Conservation (phyloP, 768 basidiomycete species). For the Hygrocybe punicea region DNA sequence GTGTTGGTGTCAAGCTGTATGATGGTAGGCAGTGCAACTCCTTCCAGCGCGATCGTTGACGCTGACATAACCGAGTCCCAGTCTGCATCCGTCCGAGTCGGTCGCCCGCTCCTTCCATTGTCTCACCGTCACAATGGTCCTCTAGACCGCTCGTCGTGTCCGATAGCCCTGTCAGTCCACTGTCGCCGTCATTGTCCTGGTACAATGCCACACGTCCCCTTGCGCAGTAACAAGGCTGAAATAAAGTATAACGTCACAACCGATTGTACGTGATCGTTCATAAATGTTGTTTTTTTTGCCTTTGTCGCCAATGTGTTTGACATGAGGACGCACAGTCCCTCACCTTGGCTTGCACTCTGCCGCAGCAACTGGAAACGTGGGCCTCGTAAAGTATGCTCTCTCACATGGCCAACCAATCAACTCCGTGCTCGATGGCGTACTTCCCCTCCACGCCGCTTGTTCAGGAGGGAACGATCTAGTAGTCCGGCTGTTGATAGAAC, state of each 20-base stretch:
- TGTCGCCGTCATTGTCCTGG: too few species aligned
- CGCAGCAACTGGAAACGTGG: slow-evolving; percentile 82
- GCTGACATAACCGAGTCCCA: too few species aligned
- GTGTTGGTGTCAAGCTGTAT: too few species aligned
- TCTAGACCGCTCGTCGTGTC: background rate
- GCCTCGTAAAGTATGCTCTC: slow-evolving; percentile 89
- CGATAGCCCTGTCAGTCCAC: background rate
- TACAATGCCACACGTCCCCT: slow-evolving; percentile 48
- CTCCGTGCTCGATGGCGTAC: slow-evolving; percentile 90
- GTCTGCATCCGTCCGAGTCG: too few species aligned
- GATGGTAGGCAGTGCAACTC: too few species aligned
- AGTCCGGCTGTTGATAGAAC: slow-evolving; percentile 83
- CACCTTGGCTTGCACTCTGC: slow-evolving; percentile 75
- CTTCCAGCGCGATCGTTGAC: too few species aligned
- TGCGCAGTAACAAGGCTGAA: slow-evolving; percentile 50
- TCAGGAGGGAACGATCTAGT: slow-evolving; percentile 87
- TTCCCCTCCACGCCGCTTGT: slow-evolving; percentile 94
- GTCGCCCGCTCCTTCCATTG: too few species aligned
- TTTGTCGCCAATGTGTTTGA: slow-evolving; percentile 11
- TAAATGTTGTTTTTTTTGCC: too few species aligned
- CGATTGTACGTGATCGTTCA: slow-evolving; percentile 42
- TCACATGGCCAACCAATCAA: slow-evolving; percentile 95
- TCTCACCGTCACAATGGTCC: background rate
- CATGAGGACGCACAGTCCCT: slow-evolving; percentile 47
- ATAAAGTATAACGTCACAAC: slow-evolving; percentile 58